Evolutionary conservation across 2,329 filamentous ascomycete genomes (phyloP).

Genomic region (Curvularia eragrostidis): DNA sequence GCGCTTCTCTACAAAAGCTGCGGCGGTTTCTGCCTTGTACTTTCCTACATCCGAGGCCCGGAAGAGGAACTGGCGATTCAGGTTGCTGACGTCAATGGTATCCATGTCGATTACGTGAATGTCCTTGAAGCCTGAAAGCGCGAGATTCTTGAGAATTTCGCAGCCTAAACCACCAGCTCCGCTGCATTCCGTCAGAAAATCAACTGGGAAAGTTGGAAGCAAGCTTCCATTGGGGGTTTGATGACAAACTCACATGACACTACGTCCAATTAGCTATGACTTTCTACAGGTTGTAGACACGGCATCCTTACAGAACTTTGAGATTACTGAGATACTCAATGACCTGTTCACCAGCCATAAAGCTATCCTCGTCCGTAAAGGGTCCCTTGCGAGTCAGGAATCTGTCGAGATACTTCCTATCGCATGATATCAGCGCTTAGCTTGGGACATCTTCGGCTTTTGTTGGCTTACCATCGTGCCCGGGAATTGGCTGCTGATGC

Average conservation of each 20-base stretch:
- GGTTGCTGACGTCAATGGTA: slow-evolving; percentile 97
- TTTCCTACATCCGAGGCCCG: slow-evolving; percentile 90
- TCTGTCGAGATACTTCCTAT: slow-evolving; percentile 82
- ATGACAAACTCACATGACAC: slow-evolving; percentile 48
- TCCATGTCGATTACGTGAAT: slow-evolving; percentile 99
- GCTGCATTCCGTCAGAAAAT: slow-evolving; percentile 61
- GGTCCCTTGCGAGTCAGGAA: slow-evolving; percentile 80
- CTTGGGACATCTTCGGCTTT: neutral
- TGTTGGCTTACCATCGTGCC: slow-evolving; percentile 54
- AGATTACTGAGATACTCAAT: slow-evolving; percentile 43
- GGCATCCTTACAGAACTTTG: slow-evolving; percentile 68
- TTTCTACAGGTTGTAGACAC: neutral
- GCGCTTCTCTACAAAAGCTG: slow-evolving; percentile 85
- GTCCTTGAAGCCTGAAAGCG: slow-evolving; percentile 92
- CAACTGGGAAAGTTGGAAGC: neutral
- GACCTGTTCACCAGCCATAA: slow-evolving; percentile 61
- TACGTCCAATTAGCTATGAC: slow-evolving; percentile 31
- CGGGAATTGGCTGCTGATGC: slow-evolving; percentile 31
- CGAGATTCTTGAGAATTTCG: slow-evolving; percentile 95
- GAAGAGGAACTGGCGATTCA: slow-evolving; percentile 97
- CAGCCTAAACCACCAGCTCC: slow-evolving; percentile 94
- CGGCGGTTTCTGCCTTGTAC: slow-evolving; percentile 91
- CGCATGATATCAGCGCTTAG: slow-evolving; percentile 31
- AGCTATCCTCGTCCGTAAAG: slow-evolving; percentile 70
- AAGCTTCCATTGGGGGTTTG: neutral